Evolutionary conservation across 116 monocot species (phyloP).

Genomic region (Posidonia oceanica): DNA sequence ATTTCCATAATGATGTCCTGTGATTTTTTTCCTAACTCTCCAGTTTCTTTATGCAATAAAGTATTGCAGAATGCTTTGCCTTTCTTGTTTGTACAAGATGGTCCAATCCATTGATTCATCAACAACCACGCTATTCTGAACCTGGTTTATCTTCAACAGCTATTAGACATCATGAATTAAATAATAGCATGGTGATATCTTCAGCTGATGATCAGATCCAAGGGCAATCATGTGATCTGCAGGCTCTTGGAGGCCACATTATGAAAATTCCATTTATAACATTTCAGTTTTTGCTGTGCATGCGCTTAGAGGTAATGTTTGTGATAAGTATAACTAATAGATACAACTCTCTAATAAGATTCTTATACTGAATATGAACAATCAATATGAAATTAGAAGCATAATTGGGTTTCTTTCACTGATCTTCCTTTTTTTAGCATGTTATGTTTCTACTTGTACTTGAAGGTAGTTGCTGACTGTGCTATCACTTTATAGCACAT

Average conservation of each 20-base stretch:
- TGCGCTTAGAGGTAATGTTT: conserved; percentile 66
- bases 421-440: too few relatives aligned
- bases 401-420: too few relatives aligned
- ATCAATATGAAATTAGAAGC: too few relatives aligned
- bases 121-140: conserved; percentile 35
- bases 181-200: conserved; percentile 46
- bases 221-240: conserved; percentile 56
- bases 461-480: too few relatives aligned
- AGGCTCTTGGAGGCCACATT: conserved; percentile 88
- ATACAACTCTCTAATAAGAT: too few relatives aligned
- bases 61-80: conserved; percentile 94
- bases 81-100: conserved; percentile 98
- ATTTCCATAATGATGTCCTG: conserved; percentile 2
- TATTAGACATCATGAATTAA: conserved; percentile 74
- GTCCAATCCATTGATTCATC: conserved; percentile 92
- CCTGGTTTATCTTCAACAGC: conserved; percentile 65
- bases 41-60: conserved; percentile 12
- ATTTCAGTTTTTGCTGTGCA: conserved; percentile 88
- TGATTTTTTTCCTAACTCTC: background rate
- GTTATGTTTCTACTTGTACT: too few relatives aligned
- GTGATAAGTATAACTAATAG: too few relatives aligned
- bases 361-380: too few relatives aligned
- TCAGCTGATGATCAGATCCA: conserved; percentile 65
- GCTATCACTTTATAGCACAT: too few relatives aligned
- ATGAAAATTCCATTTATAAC: conserved; percentile 86